A percentile compares a stretch with the other conserved stretches of the same genome.
These are phyloP conservation scores for Guillardia theta DNA, from an alignment of 78 protist genomes.

Conservation along the genomic window DNA sequence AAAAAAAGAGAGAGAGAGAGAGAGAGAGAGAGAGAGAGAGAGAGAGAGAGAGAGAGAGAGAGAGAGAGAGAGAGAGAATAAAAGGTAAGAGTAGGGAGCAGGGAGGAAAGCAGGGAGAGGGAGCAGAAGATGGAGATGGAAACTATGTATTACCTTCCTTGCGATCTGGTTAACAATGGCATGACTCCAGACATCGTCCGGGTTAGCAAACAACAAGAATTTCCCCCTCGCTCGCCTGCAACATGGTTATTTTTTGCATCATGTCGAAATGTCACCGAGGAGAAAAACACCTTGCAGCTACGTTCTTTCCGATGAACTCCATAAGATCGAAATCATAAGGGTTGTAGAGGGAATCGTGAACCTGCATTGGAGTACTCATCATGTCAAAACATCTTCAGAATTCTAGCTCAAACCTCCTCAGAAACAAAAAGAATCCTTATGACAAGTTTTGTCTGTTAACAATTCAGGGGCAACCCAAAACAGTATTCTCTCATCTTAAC, in stretches of 20 bases:
- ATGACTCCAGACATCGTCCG: slow-evolving; percentile 24
- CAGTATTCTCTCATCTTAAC: too few species aligned
- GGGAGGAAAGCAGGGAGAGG: not conserved
- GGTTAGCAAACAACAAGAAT: not conserved
- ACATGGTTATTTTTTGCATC: too few species aligned
- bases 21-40: not conserved
- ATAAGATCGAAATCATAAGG: slow-evolving; percentile 16
- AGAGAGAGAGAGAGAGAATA: not conserved
- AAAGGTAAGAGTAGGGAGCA: not conserved
- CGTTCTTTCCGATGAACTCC: slow-evolving; percentile 13
- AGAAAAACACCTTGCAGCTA: too few species aligned
- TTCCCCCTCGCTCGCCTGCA: too few species aligned
- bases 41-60: not conserved
- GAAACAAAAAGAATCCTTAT: not conserved
- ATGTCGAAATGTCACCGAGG: too few species aligned
- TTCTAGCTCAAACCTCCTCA: not conserved
- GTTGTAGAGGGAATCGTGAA: not conserved
- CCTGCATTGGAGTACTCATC: too few species aligned
- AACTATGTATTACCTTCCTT: too few species aligned
- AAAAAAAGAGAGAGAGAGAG: not conserved
- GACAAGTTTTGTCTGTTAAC: not conserved
- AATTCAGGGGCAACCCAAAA: not conserved
- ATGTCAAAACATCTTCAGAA: too few species aligned
- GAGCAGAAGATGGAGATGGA: not conserved
- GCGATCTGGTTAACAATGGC: too few species aligned